A percentile compares a stretch with the other conserved stretches of the same genome.
These are phyloP conservation scores for Liriodendron chinense DNA, from an alignment of 164 flowering plant genomes.

Conservation along the genomic window DNA sequence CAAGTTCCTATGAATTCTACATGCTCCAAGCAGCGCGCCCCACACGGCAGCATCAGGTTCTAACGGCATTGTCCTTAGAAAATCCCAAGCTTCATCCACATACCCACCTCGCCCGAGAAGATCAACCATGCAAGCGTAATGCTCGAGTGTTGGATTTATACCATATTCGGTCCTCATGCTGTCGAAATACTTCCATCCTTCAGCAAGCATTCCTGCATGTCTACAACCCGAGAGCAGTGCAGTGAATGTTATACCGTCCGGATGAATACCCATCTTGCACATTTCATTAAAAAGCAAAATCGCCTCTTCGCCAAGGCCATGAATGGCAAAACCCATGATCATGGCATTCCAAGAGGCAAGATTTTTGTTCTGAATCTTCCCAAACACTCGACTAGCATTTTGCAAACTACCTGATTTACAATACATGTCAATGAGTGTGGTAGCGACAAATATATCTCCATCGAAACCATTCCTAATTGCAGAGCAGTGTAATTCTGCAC, in stretches of 20 bases:
- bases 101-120: constrained; percentile 65
- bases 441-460: constrained; percentile 42
- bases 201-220: constrained; percentile 50
- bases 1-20: constrained; percentile 39
- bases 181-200: constrained; percentile 70
- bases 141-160: constrained; percentile 51
- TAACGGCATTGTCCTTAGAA: constrained; percentile 51
- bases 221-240: constrained; percentile 59
- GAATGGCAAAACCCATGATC: constrained; percentile 54
- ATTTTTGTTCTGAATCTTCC: constrained; percentile 33
- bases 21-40: constrained; percentile 65
- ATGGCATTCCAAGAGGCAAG: constrained; percentile 64
- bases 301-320: constrained; percentile 47
- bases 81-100: constrained; percentile 69
- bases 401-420: constrained; percentile 46
- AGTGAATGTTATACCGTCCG: constrained; percentile 62
- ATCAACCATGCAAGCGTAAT: constrained; percentile 76
- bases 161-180: constrained; percentile 40
- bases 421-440: constrained; percentile 65
- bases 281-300: constrained; percentile 42
- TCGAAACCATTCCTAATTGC: constrained; percentile 33
- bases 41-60: constrained; percentile 57
- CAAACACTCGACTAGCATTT: constrained; percentile 37
- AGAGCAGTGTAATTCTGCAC: constrained; percentile 54
- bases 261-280: constrained; percentile 35